phyloP scores from a whole-genome alignment of 257 asterid genomes.

The Salvia miltiorrhiza region DNA sequence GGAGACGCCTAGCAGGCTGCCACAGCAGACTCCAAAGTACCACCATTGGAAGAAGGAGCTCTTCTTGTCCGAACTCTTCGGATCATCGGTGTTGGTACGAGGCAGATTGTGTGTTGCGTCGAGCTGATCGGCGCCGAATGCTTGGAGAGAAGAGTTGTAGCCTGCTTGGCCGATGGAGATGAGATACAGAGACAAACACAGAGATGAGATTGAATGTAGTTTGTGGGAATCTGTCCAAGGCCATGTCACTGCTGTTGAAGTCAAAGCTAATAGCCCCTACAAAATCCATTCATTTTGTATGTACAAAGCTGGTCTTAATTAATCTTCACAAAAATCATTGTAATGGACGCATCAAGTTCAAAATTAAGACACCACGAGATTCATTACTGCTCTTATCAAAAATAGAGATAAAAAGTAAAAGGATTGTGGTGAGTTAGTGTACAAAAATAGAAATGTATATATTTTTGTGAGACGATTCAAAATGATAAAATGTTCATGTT shows the following conservation, averaged over 20 bases:
- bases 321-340: background rate
- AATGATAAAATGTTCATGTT: too few relatives aligned
- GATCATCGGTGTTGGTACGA: constrained; percentile 7
- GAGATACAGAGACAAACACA: constrained; percentile 59
- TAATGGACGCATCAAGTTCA: background rate
- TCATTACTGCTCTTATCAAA: too few relatives aligned
- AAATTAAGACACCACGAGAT: background rate
- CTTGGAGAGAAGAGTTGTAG: constrained; percentile 88
- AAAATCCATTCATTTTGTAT: background rate
- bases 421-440: too few relatives aligned
- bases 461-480: too few relatives aligned
- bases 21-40: constrained; percentile 87
- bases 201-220: constrained; percentile 36
- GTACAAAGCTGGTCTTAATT: background rate
- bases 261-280: constrained; percentile 81
- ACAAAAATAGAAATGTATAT: too few relatives aligned
- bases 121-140: constrained; percentile 84
- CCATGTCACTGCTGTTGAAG: constrained; percentile 60
- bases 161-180: constrained; percentile 86
- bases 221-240: constrained; percentile 40
- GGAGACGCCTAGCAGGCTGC: constrained; percentile 77
- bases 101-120: constrained; percentile 50
- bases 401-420: too few relatives aligned
- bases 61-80: constrained; percentile 39
- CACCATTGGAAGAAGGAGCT: constrained; percentile 86